These are phyloP conservation scores for Candida quercuum DNA, from an alignment of 805 yeast genomes.

Conservation along the genomic window DNA sequence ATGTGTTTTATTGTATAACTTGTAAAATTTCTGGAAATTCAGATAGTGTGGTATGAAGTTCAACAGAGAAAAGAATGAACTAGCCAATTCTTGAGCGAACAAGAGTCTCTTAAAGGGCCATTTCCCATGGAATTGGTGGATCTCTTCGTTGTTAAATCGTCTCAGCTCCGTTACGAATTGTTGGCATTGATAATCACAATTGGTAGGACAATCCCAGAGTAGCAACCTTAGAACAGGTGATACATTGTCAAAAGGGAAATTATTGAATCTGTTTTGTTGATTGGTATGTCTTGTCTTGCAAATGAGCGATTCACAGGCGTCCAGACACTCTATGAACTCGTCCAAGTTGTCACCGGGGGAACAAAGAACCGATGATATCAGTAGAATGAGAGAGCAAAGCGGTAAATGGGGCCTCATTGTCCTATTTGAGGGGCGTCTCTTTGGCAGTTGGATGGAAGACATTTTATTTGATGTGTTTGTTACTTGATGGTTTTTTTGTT, in stretches of 20 bases:
- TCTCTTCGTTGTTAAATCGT: constrained; percentile 38
- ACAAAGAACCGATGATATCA: background rate
- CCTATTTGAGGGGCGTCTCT: no score
- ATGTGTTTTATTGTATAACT: constrained; percentile 1
- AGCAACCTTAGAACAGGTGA: constrained; percentile 33
- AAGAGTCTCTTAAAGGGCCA: constrained; percentile 85
- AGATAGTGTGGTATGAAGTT: constrained; percentile 62
- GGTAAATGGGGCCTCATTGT: background rate
- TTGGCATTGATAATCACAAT: constrained; percentile 95
- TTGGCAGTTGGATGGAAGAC: no score
- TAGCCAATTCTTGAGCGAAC: constrained; percentile 84
- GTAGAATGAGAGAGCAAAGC: background rate
- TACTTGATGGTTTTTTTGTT: no score
- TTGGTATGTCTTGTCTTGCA: constrained; percentile 1
- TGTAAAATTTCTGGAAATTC: constrained; percentile 33
- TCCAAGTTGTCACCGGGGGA: constrained; percentile 12
- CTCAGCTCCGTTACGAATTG: constrained; percentile 61
- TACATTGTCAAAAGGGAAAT: constrained; percentile 8
- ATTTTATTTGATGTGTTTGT: no score
- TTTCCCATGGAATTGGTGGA: constrained; percentile 91
- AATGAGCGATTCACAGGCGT: constrained; percentile 4
- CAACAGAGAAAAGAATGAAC: constrained; percentile 71
- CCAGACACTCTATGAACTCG: constrained; percentile 5
- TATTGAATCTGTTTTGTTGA: background rate
- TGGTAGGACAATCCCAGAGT: constrained; percentile 68